Base-by-base conservation (phyloP, 495 filamentous ascomycete genomes). In the Terfezia claveryi region DNA sequence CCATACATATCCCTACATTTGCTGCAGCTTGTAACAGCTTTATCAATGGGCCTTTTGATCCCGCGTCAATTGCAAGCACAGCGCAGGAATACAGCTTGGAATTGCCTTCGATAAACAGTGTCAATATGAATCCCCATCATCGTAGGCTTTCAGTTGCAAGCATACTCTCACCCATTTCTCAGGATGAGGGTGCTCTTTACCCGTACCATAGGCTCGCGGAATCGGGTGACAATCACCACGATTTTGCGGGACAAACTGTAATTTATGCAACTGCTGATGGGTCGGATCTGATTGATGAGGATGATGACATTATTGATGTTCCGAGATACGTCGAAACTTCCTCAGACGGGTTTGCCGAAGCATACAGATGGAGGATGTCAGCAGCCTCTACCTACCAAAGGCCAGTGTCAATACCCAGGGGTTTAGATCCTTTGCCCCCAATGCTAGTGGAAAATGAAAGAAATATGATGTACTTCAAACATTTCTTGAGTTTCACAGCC, bases 401-500 rank as follows among this genome's bases (percentile, higher is more conserved):
- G 36, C 32, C 63, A 56, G 78, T 88, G 54, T 76, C 74, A 52
- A 83, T 87, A 53, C 79, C 82, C 4, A 71, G 73, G 59, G 72
- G 71, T 32, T 64, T 86, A 14, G 76, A 80, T 54, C 80, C 81
- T n/a, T 67, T 91, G 9, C 82, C 82, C 8, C 67, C 74, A 17
- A 73, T 80, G 53, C 70, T 88, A 37, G 62, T 83, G 50, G 73
- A 80, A 51, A 85, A 85, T 63, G 82, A 79, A 17, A 85, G 87
- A 72, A 83, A 85, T 60, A 66, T 83, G 57, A 75, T 85, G 65
- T 85, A 85, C 63, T 85, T 85, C 57, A 80, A 85, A 66, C 81
- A 84, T 66, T 85, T 83, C 63, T 67, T 84, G 56, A 79, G 83
- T 57, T 77, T 83, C 64, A 85, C 80, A 9, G 81, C 80, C 8